phyloP scores from a whole-genome alignment of 208 protist genomes.

The Zelonia costaricensis region DNA sequence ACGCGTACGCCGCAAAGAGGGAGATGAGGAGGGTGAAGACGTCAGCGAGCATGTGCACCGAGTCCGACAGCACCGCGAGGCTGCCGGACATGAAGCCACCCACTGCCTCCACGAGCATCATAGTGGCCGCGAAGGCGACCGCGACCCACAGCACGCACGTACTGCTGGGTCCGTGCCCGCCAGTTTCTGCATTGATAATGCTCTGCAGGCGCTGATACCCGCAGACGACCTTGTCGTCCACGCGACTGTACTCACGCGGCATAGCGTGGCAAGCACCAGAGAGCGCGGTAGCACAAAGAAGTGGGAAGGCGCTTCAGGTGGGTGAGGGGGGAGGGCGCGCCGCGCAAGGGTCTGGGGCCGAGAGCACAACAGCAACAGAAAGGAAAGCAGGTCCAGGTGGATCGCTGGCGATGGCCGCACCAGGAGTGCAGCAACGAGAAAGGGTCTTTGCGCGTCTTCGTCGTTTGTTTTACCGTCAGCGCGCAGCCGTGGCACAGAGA shows the following conservation, averaged over 20 bases:
- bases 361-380: no score
- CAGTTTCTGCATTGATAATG: neutral
- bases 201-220: constrained; percentile 20
- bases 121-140: constrained; percentile 6
- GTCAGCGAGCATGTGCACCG: constrained; percentile 14
- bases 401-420: no score
- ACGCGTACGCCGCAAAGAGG: constrained; percentile 20
- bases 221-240: constrained; percentile 13
- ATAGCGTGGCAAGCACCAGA: no score
- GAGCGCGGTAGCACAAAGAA: no score
- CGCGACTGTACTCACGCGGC: constrained; percentile 6
- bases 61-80: constrained; percentile 20
- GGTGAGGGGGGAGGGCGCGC: no score
- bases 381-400: no score
- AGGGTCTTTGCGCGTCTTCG: no score
- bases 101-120: constrained; percentile 22
- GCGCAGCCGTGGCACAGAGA: no score
- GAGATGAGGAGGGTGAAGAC: constrained; percentile 23
- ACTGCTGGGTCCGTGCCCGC: neutral
- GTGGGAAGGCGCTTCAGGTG: neutral
- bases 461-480: no score
- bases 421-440: no score
- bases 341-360: no score
- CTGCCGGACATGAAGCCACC: constrained; percentile 19
- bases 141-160: constrained; percentile 10